phyloP scores from a whole-genome alignment of 495 filamentous ascomycete genomes.

The Penicillium coprophilum region DNA sequence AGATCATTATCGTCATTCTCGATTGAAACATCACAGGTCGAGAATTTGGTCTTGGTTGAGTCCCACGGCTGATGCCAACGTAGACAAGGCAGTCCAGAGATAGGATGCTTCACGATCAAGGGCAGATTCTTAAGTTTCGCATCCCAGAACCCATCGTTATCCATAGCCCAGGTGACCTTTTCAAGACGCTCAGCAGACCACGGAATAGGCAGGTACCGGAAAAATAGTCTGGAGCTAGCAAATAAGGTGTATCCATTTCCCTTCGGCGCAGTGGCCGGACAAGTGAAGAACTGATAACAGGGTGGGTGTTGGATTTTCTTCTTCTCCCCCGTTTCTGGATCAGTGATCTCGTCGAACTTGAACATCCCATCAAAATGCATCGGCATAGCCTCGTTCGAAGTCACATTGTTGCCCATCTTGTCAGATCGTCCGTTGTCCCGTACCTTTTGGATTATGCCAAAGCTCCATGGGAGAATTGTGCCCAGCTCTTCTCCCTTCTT shows the following conservation, averaged over 20 bases:
- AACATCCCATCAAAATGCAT: slow-evolving; percentile 59
- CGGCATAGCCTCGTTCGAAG: slow-evolving; percentile 54
- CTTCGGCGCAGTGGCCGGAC: slow-evolving; percentile 45
- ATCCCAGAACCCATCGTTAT: slow-evolving; percentile 42
- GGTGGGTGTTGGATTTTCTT: slow-evolving; percentile 27
- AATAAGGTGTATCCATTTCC: slow-evolving; percentile 54
- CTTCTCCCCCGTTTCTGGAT: slow-evolving; percentile 29
- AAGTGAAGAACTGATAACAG: slow-evolving; percentile 55
- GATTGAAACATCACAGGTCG: slow-evolving; percentile 45
- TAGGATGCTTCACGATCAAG: slow-evolving; percentile 50
- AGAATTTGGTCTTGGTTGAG: slow-evolving; percentile 47
- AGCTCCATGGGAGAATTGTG: slow-evolving; percentile 46
- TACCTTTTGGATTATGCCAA: slow-evolving; percentile 50
- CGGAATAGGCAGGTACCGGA: slow-evolving; percentile 46
- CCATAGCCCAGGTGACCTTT: slow-evolving; percentile 41
- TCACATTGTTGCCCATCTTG: slow-evolving; percentile 46
- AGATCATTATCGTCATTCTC: slow-evolving; percentile 38
- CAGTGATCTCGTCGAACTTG: slow-evolving; percentile 42
- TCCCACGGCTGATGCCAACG: slow-evolving; percentile 59
- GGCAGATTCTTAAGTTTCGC: slow-evolving; percentile 42
- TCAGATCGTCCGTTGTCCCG: slow-evolving; percentile 40
- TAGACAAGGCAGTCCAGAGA: slow-evolving; percentile 43
- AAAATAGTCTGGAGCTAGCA: slow-evolving; percentile 49
- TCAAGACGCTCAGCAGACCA: slow-evolving; percentile 41
- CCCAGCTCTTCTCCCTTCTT: slow-evolving; percentile 48